A percentile compares a stretch with the other conserved stretches of the same genome.
phyloP scores from a whole-genome alignment of 345 rosid genomes.

The Camelina sativa region DNA sequence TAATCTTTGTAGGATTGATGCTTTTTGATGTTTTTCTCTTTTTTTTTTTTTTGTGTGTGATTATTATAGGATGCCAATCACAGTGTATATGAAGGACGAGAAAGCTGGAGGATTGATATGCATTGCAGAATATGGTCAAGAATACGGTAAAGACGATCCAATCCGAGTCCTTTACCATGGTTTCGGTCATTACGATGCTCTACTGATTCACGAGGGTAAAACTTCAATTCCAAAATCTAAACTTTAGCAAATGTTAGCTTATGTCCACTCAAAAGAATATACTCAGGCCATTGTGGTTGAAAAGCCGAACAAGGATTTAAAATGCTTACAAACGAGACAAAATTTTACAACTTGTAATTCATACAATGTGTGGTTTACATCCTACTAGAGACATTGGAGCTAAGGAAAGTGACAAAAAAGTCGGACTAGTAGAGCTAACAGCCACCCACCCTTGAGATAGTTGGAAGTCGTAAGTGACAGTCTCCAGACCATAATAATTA shows the following conservation, averaged over 20 bases:
- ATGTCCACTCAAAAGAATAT: neutral
- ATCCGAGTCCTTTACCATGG: constrained; percentile 85
- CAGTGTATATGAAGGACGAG: constrained; percentile 76
- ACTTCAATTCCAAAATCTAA: constrained; percentile 36
- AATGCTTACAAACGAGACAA: neutral
- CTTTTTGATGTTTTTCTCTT: neutral
- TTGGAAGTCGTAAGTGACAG: neutral
- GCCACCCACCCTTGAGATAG: neutral
- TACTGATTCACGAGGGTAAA: constrained; percentile 48
- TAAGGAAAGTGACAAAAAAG: neutral
- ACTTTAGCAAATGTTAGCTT: constrained; percentile 24
- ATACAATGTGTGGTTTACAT: neutral
- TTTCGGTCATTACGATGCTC: constrained; percentile 87
- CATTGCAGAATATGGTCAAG: constrained; percentile 92
- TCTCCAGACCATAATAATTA: neutral
- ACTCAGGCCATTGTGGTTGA: neutral
- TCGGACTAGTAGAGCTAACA: neutral
- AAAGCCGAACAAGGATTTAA: neutral
- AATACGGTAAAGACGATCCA: constrained; percentile 80
- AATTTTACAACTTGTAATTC: neutral
- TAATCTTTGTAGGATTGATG: neutral
- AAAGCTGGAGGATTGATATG: constrained; percentile 76
- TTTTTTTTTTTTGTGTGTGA: neutral
- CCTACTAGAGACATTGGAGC: neutral
- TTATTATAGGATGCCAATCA: constrained; percentile 81